A percentile compares a stretch with the other conserved stretches of the same genome.
Evolutionary conservation across 1,284 basidiomycete genomes (phyloP).

Genomic region (Boletus semigastroideus): DNA sequence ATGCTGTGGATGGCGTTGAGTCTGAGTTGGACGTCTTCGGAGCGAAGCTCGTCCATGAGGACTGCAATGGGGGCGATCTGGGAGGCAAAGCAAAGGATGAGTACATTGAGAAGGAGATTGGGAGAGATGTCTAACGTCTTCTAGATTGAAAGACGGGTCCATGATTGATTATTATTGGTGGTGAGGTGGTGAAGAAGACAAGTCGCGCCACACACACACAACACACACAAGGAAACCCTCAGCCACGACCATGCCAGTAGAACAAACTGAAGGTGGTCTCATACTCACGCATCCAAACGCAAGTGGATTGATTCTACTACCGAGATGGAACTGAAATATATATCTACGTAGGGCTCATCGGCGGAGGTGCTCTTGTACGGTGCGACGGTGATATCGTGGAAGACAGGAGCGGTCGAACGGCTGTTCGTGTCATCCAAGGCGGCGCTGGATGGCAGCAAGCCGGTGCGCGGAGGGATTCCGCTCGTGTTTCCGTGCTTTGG

Average conservation of each 20-base stretch:
- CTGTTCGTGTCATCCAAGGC: conserved; percentile 80
- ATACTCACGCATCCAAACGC: conserved; percentile 57
- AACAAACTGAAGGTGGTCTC: conserved; percentile 39
- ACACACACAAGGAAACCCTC: conserved; percentile 10
- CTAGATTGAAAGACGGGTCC: conserved; percentile 59
- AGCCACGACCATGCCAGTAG: conserved; percentile 49
- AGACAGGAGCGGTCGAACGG: conserved; percentile 60
- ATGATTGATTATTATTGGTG: conserved; percentile 38
- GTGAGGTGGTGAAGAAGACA: background rate
- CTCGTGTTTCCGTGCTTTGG: conserved; percentile 88
- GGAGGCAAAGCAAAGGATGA: conserved; percentile 13
- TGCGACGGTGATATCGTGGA: conserved; percentile 82
- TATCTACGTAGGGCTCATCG: conserved; percentile 59
- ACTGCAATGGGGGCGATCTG: conserved; percentile 85
- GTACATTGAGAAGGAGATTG: conserved; percentile 6
- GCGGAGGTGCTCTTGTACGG: conserved; percentile 77
- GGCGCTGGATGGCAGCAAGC: conserved; percentile 68
- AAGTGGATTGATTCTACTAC: conserved; percentile 2
- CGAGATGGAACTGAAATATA: background rate
- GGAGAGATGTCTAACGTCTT: conserved; percentile 48
- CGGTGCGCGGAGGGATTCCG: conserved; percentile 83
- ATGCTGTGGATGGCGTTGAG: conserved; percentile 98
- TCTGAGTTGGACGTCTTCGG: conserved; percentile 92
- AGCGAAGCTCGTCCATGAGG: conserved; percentile 93
- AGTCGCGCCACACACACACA: conserved; percentile 20